Percentiles rank a stretch among this genome's conserved stretches.
Evolutionary conservation across 2,329 filamentous ascomycete genomes (phyloP).

Genomic region (Tolypocladium capitatum): DNA sequence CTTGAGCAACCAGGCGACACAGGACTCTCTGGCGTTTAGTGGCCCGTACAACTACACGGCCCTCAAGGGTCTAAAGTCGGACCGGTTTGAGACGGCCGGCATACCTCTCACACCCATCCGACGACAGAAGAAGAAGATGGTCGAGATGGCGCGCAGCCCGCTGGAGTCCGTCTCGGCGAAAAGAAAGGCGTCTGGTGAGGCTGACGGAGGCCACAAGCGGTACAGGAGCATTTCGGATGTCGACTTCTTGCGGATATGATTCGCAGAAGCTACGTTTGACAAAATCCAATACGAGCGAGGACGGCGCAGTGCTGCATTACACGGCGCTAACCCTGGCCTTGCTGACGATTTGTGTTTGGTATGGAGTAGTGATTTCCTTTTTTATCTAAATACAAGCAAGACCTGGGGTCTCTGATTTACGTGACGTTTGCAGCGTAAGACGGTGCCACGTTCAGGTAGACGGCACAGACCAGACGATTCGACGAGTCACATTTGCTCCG

Average conservation of each 20-base stretch:
- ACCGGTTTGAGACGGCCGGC: conserved; percentile 51
- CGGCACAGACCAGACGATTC: neutral
- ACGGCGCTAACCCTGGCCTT: conserved; percentile 30
- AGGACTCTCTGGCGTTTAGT: conserved; percentile 50
- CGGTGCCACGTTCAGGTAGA: neutral
- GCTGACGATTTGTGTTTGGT: conserved; percentile 1
- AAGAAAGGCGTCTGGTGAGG: conserved; percentile 38
- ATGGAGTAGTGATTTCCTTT: neutral
- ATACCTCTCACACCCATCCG: conserved; percentile 56
- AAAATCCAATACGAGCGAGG: conserved; percentile 27
- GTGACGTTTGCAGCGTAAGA: neutral
- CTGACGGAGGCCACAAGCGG: conserved; percentile 34
- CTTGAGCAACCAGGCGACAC: conserved; percentile 44
- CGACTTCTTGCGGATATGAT: conserved; percentile 31
- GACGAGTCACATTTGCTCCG: no score
- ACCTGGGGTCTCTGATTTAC: neutral
- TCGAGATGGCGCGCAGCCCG: conserved; percentile 34
- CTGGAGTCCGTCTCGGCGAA: conserved; percentile 36
- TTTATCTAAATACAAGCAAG: neutral
- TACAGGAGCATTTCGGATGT: conserved; percentile 48
- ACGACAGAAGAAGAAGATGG: conserved; percentile 37
- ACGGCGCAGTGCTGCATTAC: conserved; percentile 24
- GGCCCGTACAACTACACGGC: conserved; percentile 46
- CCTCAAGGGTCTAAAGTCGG: conserved; percentile 49
- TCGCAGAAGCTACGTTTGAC: conserved; percentile 1